Evolutionary conservation across 2,329 filamentous ascomycete genomes (phyloP).

Genomic region (Diatrype stigma): DNA sequence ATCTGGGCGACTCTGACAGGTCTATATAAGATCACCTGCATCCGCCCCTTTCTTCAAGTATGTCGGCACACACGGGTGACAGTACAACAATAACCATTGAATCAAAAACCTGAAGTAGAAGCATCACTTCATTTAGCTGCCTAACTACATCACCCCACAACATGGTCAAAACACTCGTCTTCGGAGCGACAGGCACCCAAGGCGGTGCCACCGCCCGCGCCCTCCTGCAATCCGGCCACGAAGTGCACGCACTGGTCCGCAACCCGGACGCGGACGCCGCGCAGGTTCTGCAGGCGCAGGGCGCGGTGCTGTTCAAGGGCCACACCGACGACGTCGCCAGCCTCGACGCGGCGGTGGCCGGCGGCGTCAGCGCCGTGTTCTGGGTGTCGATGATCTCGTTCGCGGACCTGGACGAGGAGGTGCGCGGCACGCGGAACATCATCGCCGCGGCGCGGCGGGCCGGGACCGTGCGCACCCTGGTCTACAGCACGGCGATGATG

Average conservation of each 20-base stretch:
- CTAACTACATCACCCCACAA: too few relatives aligned
- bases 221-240: conserved; percentile 10
- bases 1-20: too few relatives aligned
- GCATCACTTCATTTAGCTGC: too few relatives aligned
- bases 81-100: too few relatives aligned
- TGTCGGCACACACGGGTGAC: too few relatives aligned
- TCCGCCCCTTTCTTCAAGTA: not conserved
- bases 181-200: conserved; percentile 14
- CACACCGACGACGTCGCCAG: conserved; percentile 8
- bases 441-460: conserved; percentile 8
- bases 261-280: conserved; percentile 6
- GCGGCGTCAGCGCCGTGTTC: conserved; percentile 9
- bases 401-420: conserved; percentile 5
- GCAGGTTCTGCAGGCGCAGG: conserved; percentile 5
- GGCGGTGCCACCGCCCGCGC: conserved; percentile 6
- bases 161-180: conserved; percentile 16
- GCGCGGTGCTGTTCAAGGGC: conserved; percentile 12
- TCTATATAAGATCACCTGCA: not conserved
- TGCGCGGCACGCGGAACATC: conserved; percentile 7
- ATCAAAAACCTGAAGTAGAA: too few relatives aligned
- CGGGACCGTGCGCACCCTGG: conserved; percentile 9
- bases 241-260: conserved; percentile 10
- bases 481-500: conserved; percentile 9
- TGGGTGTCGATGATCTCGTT: conserved; percentile 1
- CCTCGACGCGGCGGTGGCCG: conserved; percentile 6